Conservation (phyloP, 148 eudicot species). For the Linanthus parryae region DNA sequence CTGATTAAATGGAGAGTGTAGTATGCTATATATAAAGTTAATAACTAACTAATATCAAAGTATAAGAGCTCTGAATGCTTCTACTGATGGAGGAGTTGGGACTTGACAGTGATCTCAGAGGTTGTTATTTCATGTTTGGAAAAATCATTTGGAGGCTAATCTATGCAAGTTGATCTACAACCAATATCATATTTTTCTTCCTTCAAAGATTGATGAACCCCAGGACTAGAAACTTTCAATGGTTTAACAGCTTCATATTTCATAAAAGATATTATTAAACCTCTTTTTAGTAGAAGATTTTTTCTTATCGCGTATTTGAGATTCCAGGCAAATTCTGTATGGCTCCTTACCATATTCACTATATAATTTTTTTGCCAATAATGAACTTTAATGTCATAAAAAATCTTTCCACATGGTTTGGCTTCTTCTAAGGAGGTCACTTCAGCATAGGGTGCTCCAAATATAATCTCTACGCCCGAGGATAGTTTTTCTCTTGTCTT, state of each 20-base stretch:
- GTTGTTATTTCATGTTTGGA: too few species aligned
- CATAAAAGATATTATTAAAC: slow-evolving; percentile 30
- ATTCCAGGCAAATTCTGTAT: slow-evolving; percentile 65
- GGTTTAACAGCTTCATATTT: slow-evolving; percentile 37
- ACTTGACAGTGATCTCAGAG: too few species aligned
- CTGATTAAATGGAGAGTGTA: too few species aligned
- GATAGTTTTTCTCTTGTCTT: slow-evolving; percentile 59
- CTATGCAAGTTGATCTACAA: slow-evolving; percentile 18
- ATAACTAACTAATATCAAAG: too few species aligned
- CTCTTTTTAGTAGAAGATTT: too few species aligned
- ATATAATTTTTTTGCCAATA: slow-evolving; percentile 49
- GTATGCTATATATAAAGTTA: too few species aligned
- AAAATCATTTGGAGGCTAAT: too few species aligned
- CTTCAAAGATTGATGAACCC: slow-evolving; percentile 38
- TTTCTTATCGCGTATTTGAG: too few species aligned
- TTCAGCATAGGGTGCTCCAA: slow-evolving; percentile 59
- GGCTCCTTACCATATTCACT: slow-evolving; percentile 52
- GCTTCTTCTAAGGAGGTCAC: slow-evolving; percentile 24
- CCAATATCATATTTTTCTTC: too few species aligned
- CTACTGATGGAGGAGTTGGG: too few species aligned
- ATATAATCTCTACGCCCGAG: slow-evolving; percentile 42
- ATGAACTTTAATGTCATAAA: slow-evolving; percentile 37
- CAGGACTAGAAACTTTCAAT: slow-evolving; percentile 27
- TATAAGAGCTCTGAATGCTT: too few species aligned
- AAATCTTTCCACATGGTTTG: background rate